Base-by-base conservation (phyloP, 2,329 filamentous ascomycete species). In the Apiospora hydei region DNA sequence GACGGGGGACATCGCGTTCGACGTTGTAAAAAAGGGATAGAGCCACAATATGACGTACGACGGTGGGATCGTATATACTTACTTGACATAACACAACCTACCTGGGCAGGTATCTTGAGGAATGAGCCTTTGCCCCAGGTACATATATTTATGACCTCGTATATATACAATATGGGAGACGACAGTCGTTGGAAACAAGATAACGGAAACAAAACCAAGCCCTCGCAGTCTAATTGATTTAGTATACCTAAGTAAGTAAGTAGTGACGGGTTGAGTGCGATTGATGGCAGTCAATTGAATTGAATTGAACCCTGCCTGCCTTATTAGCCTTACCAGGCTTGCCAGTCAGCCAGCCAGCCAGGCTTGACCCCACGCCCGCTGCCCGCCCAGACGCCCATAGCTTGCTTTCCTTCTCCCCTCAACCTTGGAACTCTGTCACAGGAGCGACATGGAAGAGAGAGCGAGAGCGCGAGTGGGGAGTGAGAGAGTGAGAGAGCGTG, bases 351-450 rank as follows among this genome's bases (percentile, higher is more conserved):
- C 10, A 34, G 51, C 7, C 26, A 38, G 34, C 7, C 51, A 41
- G 34, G 21, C 53, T 61, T 61, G n/a, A 34, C 57, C 57, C 57
- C 57, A 34, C 57, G 57, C 53, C 26, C 30, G 16, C 30, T 34
- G 14, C 30, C 57, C 34, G n/a, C 16, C 57, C 57, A 41, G 21
- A 64, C 57, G 53, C 53, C 53, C 53, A 61, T 61, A 61, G 53
- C 53, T 61, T n/a, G n/a, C n/a, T 57, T 41, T 3, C 7, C 26
- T 38, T 61, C 26, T 18, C 13, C 16, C 53, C 26, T 21, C 51
- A 30, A 21, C 26, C 16, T 30, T 16, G 18, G 26, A 30, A 21
- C 26, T 34, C 26, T 16, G 24, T 34, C 26, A 13, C 53, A 21
- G 16, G 18, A 34, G 24, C 16, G 26, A 8, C 7, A 38, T 21